phyloP scores from a whole-genome alignment of 495 filamentous ascomycete species.

The Aspergillus sclerotiicarbonarius region DNA sequence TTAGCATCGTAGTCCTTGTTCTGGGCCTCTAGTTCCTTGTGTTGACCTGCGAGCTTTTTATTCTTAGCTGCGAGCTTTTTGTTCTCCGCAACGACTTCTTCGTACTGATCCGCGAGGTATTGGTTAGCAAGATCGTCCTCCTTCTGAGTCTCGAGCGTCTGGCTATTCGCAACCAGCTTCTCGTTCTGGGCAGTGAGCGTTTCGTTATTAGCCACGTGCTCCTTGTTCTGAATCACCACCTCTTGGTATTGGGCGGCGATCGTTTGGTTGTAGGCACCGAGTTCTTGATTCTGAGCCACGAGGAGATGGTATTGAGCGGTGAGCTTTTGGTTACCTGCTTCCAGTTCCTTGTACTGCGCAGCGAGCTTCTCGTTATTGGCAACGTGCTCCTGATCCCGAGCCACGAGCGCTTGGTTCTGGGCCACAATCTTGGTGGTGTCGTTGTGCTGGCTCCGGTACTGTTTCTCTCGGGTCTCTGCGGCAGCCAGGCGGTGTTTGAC shows the following conservation, averaged over 20 bases:
- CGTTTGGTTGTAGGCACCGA: neutral
- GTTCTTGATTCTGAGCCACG: neutral
- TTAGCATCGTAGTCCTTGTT: neutral
- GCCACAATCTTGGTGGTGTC: neutral
- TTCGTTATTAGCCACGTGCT: neutral
- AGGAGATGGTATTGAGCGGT: neutral
- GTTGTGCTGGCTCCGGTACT: neutral
- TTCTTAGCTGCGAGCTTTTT: neutral
- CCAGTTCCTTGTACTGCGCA: neutral
- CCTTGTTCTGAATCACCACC: neutral
- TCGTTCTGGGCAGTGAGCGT: too few species aligned
- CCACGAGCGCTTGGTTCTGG: neutral
- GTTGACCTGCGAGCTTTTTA: neutral
- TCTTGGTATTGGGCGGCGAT: constrained; percentile 1
- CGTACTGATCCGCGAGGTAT: neutral
- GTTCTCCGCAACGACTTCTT: neutral
- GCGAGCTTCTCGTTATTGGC: neutral
- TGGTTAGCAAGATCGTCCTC: too few species aligned
- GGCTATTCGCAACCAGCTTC: too few species aligned
- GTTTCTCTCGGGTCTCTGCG: neutral
- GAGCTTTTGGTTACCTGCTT: neutral
- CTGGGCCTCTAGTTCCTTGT: neutral
- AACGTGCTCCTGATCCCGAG: neutral
- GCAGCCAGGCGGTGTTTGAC: neutral
- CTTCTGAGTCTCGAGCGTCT: too few species aligned